phyloP scores from a whole-genome alignment of 2,329 filamentous ascomycete genomes.

The Myriosclerotinia curreyana region DNA sequence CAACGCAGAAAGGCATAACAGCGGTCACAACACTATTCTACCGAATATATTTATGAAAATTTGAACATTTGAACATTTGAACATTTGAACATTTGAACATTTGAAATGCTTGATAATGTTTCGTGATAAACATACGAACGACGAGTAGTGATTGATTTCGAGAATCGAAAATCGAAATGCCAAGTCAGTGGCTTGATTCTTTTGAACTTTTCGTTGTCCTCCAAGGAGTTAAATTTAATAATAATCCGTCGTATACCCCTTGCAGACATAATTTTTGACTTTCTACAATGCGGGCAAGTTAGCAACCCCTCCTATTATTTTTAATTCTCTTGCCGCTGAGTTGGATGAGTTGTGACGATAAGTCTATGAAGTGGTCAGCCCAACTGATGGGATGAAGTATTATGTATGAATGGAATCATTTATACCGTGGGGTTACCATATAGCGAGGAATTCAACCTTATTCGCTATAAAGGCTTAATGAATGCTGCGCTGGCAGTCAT shows the following conservation, averaged over 20 bases:
- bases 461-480: conserved; percentile 2
- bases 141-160: not conserved
- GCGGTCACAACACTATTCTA: conserved; percentile 27
- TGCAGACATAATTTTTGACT: not conserved
- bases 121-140: not conserved
- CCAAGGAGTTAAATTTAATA: not conserved
- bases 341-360: no score
- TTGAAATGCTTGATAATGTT: no score
- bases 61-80: no score
- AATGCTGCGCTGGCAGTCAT: conserved; percentile 7
- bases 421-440: no score
- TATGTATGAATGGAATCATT: no score
- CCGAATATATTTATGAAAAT: no score
- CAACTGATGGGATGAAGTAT: no score
- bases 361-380: no score
- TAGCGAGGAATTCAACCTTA: not conserved
- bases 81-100: no score
- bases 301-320: not conserved
- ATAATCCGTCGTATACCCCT: not conserved
- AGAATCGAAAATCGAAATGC: no score
- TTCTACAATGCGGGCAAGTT: not conserved
- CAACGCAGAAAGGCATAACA: conserved; percentile 29
- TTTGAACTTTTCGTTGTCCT: not conserved
- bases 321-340: not conserved
- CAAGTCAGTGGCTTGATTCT: conserved; percentile 5